Percentiles rank a stretch among this genome's conserved stretches.
Evolutionary conservation across 768 basidiomycete species (phyloP).

Genomic region (Collybia mongolica): DNA sequence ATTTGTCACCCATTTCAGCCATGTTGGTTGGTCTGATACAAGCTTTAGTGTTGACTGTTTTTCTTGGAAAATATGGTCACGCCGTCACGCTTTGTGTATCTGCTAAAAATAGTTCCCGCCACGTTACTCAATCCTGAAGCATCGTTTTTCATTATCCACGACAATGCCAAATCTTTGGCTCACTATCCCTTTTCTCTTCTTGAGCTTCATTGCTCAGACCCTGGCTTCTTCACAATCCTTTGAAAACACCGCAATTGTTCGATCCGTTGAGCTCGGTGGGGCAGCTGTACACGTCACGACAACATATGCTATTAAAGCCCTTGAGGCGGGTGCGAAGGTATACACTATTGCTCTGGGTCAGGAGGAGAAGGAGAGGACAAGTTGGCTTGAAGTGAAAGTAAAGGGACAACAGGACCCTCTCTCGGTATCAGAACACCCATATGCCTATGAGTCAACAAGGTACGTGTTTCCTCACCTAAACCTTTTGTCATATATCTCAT

Average conservation of each 20-base stretch:
- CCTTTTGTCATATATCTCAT: constrained; percentile 4
- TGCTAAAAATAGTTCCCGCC: constrained; percentile 24
- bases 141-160: constrained; percentile 27
- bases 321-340: constrained; percentile 54
- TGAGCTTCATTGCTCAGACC: constrained; percentile 37
- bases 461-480: constrained; percentile 29
- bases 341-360: constrained; percentile 70
- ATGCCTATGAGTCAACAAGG: constrained; percentile 46
- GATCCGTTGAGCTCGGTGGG: constrained; percentile 88
- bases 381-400: constrained; percentile 78
- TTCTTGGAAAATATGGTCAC: too few relatives aligned
- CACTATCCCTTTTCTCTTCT: constrained; percentile 45
- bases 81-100: background rate
- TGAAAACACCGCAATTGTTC: constrained; percentile 88
- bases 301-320: constrained; percentile 79
- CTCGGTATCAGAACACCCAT: constrained; percentile 39
- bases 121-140: constrained; percentile 20
- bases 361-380: constrained; percentile 64
- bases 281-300: constrained; percentile 87
- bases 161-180: constrained; percentile 39
- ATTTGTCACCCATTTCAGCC: too few relatives aligned
- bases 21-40: too few relatives aligned
- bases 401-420: constrained; percentile 67
- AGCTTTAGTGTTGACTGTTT: constrained; percentile 1
- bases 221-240: constrained; percentile 51